Evolutionary conservation across 2,329 filamentous ascomycete genomes (phyloP).

Genomic region (Sporothrix globosa): DNA sequence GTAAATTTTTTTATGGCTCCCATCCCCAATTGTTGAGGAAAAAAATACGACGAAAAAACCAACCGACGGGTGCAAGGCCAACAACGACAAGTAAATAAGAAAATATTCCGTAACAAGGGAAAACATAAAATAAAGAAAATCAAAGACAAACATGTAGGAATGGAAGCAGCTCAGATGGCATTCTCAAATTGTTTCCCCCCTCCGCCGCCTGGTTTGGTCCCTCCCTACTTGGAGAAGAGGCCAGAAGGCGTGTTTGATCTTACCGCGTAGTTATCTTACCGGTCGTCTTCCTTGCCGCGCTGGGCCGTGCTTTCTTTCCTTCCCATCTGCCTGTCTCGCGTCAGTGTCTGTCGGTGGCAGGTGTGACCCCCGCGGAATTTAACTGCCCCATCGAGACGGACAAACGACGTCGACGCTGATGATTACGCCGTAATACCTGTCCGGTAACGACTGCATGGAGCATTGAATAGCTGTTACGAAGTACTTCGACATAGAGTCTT

Average conservation of each 20-base stretch:
- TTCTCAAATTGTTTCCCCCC: background rate
- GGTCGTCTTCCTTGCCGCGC: slow-evolving; percentile 11
- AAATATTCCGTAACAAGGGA: background rate
- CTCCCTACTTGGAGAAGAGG: background rate
- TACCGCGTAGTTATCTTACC: slow-evolving; percentile 31
- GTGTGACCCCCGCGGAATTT: slow-evolving; percentile 20
- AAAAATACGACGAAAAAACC: background rate
- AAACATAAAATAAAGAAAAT: background rate
- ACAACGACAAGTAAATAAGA: background rate
- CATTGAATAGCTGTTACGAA: too few relatives aligned
- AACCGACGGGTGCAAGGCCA: background rate
- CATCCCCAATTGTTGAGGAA: slow-evolving; percentile 34
- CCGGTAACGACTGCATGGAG: background rate
- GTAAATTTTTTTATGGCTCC: slow-evolving; percentile 23
- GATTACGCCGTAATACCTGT: slow-evolving; percentile 31
- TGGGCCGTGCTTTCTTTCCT: slow-evolving; percentile 1
- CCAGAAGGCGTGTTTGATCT: slow-evolving; percentile 24
- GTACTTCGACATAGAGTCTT: background rate
- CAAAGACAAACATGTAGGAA: background rate
- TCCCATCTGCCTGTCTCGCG: slow-evolving; percentile 4
- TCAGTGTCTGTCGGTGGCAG: slow-evolving; percentile 10
- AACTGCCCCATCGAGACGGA: slow-evolving; percentile 30
- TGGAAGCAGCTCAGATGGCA: background rate
- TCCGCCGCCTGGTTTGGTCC: background rate
- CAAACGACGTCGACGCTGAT: slow-evolving; percentile 25